Evolutionary conservation across 208 protist species (phyloP).

Genomic region (Dictyostelium gargantuum): DNA sequence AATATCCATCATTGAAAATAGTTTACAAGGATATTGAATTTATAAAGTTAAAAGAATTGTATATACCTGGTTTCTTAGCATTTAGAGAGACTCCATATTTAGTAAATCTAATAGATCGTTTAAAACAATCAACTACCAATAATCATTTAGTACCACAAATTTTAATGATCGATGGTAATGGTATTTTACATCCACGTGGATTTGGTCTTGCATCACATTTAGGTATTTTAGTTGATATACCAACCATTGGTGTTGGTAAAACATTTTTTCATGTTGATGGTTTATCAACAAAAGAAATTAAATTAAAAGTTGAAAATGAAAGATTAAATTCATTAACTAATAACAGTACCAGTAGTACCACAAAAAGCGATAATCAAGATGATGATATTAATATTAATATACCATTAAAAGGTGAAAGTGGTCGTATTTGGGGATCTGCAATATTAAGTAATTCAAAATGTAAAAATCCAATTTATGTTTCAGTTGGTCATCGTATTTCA

Average conservation of each 20-base stretch:
- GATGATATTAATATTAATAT: background rate
- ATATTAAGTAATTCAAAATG: background rate
- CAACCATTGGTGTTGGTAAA: conserved; percentile 91
- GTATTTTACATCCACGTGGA: conserved; percentile 91
- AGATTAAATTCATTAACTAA: background rate
- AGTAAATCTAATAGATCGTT: conserved; percentile 65
- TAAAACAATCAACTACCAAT: conserved; percentile 65
- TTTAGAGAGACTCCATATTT: conserved; percentile 92
- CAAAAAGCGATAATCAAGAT: background rate
- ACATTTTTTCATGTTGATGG: conserved; percentile 91
- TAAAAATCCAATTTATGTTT: conserved; percentile 93
- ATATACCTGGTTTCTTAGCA: conserved; percentile 95
- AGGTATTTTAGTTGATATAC: conserved; percentile 90
- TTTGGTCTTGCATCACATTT: conserved; percentile 95
- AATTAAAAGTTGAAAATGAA: background rate
- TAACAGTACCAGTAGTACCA: background rate
- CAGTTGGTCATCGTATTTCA: conserved; percentile 90
- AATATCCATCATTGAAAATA: conserved; percentile 82
- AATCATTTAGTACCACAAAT: conserved; percentile 80
- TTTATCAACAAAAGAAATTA: conserved; percentile 75
- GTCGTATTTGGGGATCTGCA: conserved; percentile 4
- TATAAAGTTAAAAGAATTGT: conserved; percentile 86
- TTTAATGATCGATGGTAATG: conserved; percentile 96
- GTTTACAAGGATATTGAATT: conserved; percentile 76
- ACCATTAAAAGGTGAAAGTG: background rate